Percentiles rank a stretch among this genome's conserved stretches.
phyloP scores from a whole-genome alignment of 2,329 filamentous ascomycete species.

The Botryotinia globosa region DNA sequence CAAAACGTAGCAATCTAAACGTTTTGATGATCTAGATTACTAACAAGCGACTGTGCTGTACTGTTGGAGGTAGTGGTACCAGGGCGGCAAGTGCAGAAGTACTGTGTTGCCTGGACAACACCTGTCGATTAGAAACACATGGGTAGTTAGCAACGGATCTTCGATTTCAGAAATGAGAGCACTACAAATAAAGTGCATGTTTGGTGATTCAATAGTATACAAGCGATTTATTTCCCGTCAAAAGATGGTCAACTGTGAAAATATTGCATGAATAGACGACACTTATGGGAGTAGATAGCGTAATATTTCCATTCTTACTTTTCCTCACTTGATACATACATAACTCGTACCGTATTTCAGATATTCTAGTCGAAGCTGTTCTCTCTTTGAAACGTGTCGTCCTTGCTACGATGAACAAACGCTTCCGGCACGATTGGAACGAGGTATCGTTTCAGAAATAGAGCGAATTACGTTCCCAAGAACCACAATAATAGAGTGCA shows the following conservation, averaged over 20 bases:
- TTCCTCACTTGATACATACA: neutral
- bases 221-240: accelerated
- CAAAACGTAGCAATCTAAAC: too few species aligned
- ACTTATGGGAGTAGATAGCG: neutral
- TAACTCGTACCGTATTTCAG: neutral
- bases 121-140: too few species aligned
- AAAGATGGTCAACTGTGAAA: neutral
- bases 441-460: neutral
- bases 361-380: accelerated
- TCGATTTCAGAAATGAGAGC: accelerated
- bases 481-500: neutral
- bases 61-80: neutral
- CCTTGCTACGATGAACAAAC: neutral
- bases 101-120: neutral
- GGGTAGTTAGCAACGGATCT: accelerated
- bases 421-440: neutral
- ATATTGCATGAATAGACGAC: neutral
- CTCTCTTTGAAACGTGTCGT: neutral
- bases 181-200: accelerated
- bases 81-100: neutral
- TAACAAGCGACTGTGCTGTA: neutral
- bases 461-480: neutral
- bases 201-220: neutral
- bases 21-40: neutral
- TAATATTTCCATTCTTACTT: neutral